These are phyloP conservation scores for Apiospora saccharicola DNA, from an alignment of 2,329 filamentous ascomycete genomes.

Conservation along the genomic window DNA sequence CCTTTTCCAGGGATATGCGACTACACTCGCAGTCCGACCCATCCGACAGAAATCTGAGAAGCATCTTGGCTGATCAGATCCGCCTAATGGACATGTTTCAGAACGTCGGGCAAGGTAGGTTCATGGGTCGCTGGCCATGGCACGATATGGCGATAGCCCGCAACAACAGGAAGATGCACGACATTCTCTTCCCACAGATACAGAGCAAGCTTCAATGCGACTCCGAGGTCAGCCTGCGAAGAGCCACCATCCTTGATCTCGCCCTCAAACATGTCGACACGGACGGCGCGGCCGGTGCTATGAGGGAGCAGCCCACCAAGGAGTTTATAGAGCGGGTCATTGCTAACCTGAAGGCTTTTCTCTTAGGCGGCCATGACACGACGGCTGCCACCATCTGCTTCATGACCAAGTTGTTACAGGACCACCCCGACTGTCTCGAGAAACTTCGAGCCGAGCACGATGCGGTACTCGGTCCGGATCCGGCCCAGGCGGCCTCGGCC, in stretches of 20 bases:
- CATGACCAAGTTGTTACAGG: conserved; percentile 29
- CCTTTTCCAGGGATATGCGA: neutral
- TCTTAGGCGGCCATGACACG: conserved; percentile 41
- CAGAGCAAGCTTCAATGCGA: conserved; percentile 28
- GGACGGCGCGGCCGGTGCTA: neutral
- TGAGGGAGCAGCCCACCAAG: neutral
- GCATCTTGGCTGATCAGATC: neutral
- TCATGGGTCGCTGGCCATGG: neutral
- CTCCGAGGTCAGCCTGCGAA: conserved; percentile 31
- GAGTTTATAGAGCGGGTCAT: conserved; percentile 30
- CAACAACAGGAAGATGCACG: neutral
- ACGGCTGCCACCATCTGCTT: conserved; percentile 34
- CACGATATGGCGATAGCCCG: neutral
- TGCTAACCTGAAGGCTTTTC: conserved; percentile 34
- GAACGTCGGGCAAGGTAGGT: neutral
- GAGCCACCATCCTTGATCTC: neutral
- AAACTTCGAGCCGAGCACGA: conserved; percentile 37
- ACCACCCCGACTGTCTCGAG: conserved; percentile 29
- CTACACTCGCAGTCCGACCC: neutral
- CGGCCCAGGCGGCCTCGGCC: conserved; percentile 42
- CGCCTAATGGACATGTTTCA: neutral
- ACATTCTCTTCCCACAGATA: neutral
- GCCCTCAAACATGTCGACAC: conserved; percentile 4
- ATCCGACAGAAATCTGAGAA: neutral
- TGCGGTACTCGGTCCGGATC: conserved; percentile 52